These are phyloP conservation scores for Trichosporon ovoides DNA, from an alignment of 1,284 basidiomycete genomes.

Conservation along the genomic window DNA sequence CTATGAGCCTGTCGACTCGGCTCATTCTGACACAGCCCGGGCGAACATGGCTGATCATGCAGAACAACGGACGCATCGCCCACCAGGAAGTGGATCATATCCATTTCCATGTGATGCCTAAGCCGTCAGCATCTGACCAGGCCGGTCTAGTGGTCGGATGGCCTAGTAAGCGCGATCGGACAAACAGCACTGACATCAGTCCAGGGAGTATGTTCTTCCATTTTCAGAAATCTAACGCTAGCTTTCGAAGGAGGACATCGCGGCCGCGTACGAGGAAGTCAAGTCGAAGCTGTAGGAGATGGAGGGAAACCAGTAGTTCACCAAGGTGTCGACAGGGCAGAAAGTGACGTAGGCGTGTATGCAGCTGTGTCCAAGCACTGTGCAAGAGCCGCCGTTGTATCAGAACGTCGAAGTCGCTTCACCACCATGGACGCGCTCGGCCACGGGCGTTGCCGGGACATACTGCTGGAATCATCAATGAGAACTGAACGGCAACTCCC, in stretches of 20 bases:
- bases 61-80: slow-evolving; percentile 79
- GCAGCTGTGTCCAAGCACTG: too few species aligned
- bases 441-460: too few species aligned
- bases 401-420: too few species aligned
- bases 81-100: slow-evolving; percentile 79
- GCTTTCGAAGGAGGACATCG: slow-evolving; percentile 16
- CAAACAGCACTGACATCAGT: not conserved
- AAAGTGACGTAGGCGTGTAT: too few species aligned
- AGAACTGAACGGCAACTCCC: too few species aligned
- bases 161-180: slow-evolving; percentile 53
- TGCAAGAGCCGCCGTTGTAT: too few species aligned
- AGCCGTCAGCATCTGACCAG: slow-evolving; percentile 63
- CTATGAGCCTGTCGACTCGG: too few species aligned
- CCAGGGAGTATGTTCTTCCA: not conserved
- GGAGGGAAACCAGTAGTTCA: not conserved
- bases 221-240: not conserved
- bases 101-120: slow-evolving; percentile 83
- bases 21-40: too few species aligned
- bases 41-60: too few species aligned
- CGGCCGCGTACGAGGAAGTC: slow-evolving; percentile 13
- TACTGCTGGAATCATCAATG: too few species aligned
- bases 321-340: too few species aligned
- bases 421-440: too few species aligned
- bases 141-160: slow-evolving; percentile 72
- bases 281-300: slow-evolving; percentile 12